phyloP scores from a whole-genome alignment of 768 basidiomycete species.

The Kwoniella heveanensis region DNA sequence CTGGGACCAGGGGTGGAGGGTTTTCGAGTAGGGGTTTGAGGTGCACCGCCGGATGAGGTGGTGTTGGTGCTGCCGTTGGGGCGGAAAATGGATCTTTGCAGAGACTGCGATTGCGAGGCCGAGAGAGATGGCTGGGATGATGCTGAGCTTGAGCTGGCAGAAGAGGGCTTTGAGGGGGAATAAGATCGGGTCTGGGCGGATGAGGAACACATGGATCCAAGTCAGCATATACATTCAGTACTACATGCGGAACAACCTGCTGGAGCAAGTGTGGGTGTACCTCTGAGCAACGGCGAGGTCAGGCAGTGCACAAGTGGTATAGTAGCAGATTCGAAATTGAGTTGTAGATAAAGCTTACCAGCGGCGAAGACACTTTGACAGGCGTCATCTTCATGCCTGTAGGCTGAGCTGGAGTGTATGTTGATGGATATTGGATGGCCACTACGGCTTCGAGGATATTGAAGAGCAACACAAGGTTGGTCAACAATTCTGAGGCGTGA shows the following conservation, averaged over 20 bases:
- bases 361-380: conserved; percentile 34
- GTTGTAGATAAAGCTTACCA: no score
- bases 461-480: conserved; percentile 23
- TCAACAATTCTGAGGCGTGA: conserved; percentile 24
- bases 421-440: conserved; percentile 25
- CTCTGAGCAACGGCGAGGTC: no score
- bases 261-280: no score
- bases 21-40: conserved; percentile 6
- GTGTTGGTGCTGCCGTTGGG: not conserved
- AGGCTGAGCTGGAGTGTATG: conserved; percentile 5
- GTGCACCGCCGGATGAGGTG: not conserved
- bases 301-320: no score
- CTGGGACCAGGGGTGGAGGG: conserved; percentile 4
- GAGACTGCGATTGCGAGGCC: conserved; percentile 2
- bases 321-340: no score
- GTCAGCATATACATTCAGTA: no score
- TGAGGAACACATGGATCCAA: no score
- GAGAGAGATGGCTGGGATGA: conserved; percentile 3
- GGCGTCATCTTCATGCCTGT: conserved; percentile 32
- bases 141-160: not conserved
- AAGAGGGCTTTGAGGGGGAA: conserved; percentile 16
- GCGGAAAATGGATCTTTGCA: conserved; percentile 6
- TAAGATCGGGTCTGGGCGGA: conserved; percentile 21
- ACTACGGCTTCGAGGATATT: conserved; percentile 35
- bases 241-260: no score